Conservation (phyloP, 139 green algal species). For the Eudorina sp. region DNA sequence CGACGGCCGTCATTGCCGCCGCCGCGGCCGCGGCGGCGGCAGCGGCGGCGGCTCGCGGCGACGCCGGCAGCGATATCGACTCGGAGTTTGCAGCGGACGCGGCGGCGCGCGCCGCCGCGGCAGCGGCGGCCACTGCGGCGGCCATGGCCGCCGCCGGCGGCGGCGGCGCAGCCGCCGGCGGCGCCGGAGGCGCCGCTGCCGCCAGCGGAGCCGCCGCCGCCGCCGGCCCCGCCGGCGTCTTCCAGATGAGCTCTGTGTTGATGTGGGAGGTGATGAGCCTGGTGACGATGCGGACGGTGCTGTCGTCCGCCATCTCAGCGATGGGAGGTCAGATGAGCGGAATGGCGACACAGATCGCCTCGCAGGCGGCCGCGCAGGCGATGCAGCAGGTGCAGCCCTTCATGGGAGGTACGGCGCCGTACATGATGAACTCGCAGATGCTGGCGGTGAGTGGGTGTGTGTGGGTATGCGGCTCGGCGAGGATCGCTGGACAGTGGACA, state of each 20-base stretch:
- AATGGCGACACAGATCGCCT: conserved; percentile 59
- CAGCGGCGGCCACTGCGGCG: neutral
- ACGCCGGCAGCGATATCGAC: neutral
- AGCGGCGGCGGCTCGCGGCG: neutral
- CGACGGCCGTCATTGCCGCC: neutral
- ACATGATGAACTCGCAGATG: conserved; percentile 46
- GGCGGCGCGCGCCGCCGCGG: neutral
- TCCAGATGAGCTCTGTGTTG: conserved; percentile 49
- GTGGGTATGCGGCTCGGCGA: neutral
- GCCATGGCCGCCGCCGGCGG: neutral
- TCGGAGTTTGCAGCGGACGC: neutral
- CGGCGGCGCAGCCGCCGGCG: neutral
- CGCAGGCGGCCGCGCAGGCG: conserved; percentile 41
- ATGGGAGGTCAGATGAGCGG: conserved; percentile 57
- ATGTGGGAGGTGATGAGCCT: conserved; percentile 61
- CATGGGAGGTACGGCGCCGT: conserved; percentile 12
- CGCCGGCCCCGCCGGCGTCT: neutral
- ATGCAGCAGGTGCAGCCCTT: conserved; percentile 21
- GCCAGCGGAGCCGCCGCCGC: no score
- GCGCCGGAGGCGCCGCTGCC: neutral
- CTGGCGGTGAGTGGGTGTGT: conserved; percentile 36
- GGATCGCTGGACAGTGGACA: no score
- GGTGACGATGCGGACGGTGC: conserved; percentile 55
- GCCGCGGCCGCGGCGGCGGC: neutral
- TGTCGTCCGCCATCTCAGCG: conserved; percentile 37